Evolutionary conservation across 495 filamentous ascomycete species (phyloP), one percentile per base, ranked within the genome.

Genomic region (Aspergillus biplanus): DNA sequence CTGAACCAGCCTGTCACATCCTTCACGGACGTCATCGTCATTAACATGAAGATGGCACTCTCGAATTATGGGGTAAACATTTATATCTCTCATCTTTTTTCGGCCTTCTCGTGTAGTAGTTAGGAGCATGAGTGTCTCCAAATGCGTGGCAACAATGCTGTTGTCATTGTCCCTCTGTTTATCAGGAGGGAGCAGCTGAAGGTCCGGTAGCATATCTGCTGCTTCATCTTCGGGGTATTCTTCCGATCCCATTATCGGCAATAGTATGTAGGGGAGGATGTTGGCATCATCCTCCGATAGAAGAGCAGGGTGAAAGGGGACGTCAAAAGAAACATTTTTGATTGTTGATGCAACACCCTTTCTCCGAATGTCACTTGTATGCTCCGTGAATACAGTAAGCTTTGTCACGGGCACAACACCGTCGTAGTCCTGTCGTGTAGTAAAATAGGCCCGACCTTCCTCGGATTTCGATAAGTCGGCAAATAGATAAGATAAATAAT

Each of bases 401-500:
- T 97, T 97, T 52, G 90, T 90, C 58, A 94, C 80, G 1, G 94
- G 92, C 7, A 96, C 83, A n/a, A 92, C 83, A 3, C 70, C 77
- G 71, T 96, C 92, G 71, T 96, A 93, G 7, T 83, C 81, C 68
- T 92, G 91, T 55, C 81, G 84, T 4, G 78, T 82, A 7, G 89
- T 81, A 66, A 97, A 91, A 77, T 96, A 93, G 27, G 84, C 69
- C n/a, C 91, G 86, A 5, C 92, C 86, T 69, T 89, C 81, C 18
- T 84, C 78, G 64, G 88, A 81, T 70, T 96, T 95, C 7, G 93
- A 90, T 3, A 99, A 76, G 67, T 99, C 94, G 39, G 94, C 95
- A 74, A 98, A 95, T 52, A 97, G 77, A 71, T 97, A 99, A 27
- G 92, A 86, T 9, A 99, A 83, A 72, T 97, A 97, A 75, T 99